These are phyloP conservation scores for Candida silvatica DNA, from an alignment of 805 yeast species.

Conservation along the genomic window DNA sequence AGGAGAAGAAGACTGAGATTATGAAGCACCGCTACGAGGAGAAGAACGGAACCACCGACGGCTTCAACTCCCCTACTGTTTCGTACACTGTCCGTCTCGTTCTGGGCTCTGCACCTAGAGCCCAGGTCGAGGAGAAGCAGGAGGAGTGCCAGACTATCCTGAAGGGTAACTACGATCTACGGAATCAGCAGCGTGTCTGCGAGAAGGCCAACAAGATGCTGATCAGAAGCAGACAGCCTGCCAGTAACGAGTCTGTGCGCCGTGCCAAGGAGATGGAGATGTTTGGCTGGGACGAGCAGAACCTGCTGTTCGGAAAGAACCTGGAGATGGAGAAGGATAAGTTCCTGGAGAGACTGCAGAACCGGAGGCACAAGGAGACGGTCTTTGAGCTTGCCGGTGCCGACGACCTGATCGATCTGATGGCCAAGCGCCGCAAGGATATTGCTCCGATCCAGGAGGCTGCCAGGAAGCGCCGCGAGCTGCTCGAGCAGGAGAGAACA, in stretches of 20 bases:
- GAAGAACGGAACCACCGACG: slow-evolving; percentile 17
- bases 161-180: slow-evolving; percentile 58
- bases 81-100: slow-evolving; percentile 71
- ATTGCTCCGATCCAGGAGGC: slow-evolving; percentile 71
- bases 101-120: slow-evolving; percentile 75
- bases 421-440: slow-evolving; percentile 81
- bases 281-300: slow-evolving; percentile 86
- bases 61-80: slow-evolving; percentile 44
- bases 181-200: slow-evolving; percentile 60
- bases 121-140: slow-evolving; percentile 56
- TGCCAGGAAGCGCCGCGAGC: slow-evolving; percentile 60
- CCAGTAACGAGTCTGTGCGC: slow-evolving; percentile 79
- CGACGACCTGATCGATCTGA: slow-evolving; percentile 66
- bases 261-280: slow-evolving; percentile 71
- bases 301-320: slow-evolving; percentile 70
- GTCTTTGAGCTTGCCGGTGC: slow-evolving; percentile 82
- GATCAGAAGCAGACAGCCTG: slow-evolving; percentile 75
- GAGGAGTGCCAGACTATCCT: slow-evolving; percentile 64
- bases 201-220: slow-evolving; percentile 83
- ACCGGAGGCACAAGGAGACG: slow-evolving; percentile 74
- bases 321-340: slow-evolving; percentile 63
- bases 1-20: slow-evolving; percentile 49
- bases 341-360: slow-evolving; percentile 62
- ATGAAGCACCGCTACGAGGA: slow-evolving; percentile 36
- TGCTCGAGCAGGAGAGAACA: slow-evolving; percentile 62